A percentile compares a stretch with the other conserved stretches of the same genome.
Evolutionary conservation across 495 filamentous ascomycete genomes (phyloP).

Genomic region (Podospora bellae-mahoneyi): DNA sequence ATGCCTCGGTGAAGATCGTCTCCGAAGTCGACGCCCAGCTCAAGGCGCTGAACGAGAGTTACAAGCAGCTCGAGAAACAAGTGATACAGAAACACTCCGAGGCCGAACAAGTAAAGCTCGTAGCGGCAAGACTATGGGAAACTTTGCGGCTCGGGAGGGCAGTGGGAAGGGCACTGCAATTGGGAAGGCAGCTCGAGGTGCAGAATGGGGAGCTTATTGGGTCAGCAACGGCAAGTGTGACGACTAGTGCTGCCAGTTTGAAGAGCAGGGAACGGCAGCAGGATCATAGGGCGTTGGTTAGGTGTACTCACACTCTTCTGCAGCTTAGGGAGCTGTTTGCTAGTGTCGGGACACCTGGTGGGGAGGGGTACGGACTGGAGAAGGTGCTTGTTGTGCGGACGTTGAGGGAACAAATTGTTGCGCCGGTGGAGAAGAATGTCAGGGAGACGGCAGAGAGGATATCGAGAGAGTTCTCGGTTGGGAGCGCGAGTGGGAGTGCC

Average conservation of each 20-base stretch:
- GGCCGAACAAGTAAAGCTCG: conserved; percentile 71
- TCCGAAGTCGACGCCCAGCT: conserved; percentile 72
- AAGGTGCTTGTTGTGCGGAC: conserved; percentile 64
- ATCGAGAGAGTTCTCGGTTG: conserved; percentile 78
- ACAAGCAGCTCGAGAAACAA: conserved; percentile 76
- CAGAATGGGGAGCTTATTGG: conserved; percentile 56
- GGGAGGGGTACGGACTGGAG: conserved; percentile 74
- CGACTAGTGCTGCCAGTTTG: conserved; percentile 21
- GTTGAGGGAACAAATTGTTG: conserved; percentile 62
- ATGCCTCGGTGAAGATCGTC: conserved; percentile 65
- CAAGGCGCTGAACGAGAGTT: conserved; percentile 72
- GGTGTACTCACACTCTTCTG: conserved; percentile 72
- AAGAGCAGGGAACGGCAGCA: conserved; percentile 45
- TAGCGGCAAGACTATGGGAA: conserved; percentile 69
- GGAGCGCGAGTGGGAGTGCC: conserved; percentile 50
- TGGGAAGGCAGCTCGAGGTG: conserved; percentile 82
- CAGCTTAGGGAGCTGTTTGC: conserved; percentile 68
- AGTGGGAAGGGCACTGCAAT: conserved; percentile 68
- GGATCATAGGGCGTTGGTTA: conserved; percentile 72
- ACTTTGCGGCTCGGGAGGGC: conserved; percentile 74
- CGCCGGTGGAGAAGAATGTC: conserved; percentile 66
- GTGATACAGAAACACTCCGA: conserved; percentile 76
- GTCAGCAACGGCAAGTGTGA: conserved; percentile 31
- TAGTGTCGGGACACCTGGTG: conserved; percentile 54
- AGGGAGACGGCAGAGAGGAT: conserved; percentile 71